Evolutionary conservation across 176 grass and related monocot species (phyloP).

Genomic region (Paspalum notatum): DNA sequence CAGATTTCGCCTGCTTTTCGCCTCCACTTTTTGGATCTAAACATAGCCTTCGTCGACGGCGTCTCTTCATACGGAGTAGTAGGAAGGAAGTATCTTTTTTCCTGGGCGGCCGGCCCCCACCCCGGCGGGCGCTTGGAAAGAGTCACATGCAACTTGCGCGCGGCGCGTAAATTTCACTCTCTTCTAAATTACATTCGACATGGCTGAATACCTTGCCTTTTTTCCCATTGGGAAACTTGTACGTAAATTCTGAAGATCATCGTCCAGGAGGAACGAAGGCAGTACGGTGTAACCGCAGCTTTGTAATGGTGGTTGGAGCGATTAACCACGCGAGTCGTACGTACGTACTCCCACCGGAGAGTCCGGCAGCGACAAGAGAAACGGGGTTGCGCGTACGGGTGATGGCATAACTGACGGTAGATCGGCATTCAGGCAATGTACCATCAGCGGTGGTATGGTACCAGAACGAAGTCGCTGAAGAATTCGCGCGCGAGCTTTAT

Average conservation of each 20-base stretch:
- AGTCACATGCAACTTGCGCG: conserved; percentile 9
- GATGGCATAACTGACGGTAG: conserved; percentile 22
- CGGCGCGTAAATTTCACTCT: too few relatives aligned
- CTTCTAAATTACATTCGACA: neutral
- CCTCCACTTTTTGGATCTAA: too few relatives aligned
- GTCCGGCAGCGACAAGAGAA: neutral
- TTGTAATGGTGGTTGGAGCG: conserved; percentile 17
- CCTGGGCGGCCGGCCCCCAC: neutral
- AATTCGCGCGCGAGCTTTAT: conserved; percentile 25
- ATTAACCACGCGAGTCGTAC: neutral
- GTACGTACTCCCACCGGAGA: too few relatives aligned
- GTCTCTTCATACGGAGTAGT: neutral
- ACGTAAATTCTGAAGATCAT: neutral
- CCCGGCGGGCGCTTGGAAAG: conserved; percentile 11
- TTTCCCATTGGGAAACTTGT: neutral
- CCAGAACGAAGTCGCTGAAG: neutral
- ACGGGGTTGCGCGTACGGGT: neutral
- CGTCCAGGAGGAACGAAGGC: neutral
- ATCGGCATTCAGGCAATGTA: conserved; percentile 10
- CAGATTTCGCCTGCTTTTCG: too few relatives aligned
- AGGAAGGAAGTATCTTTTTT: neutral
- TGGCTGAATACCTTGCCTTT: too few relatives aligned
- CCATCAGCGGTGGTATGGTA: neutral
- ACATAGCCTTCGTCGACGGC: conserved; percentile 38
- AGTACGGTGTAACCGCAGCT: neutral